Evolutionary conservation across 768 basidiomycete genomes (phyloP).

Genomic region (Lepiota brunneoincarnata): DNA sequence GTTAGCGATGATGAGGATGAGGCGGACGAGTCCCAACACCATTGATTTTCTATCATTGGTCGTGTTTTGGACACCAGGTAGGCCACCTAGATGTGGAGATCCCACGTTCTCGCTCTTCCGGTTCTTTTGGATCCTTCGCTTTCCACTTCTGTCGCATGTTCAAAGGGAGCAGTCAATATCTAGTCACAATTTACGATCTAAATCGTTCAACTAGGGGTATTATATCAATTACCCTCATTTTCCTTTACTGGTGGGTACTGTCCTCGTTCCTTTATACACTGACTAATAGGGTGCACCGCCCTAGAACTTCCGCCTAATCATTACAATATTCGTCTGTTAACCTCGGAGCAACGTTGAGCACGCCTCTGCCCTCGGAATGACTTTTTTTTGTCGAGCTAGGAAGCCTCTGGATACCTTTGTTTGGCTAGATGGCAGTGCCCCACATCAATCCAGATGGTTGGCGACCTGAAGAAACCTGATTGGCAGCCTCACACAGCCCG

Average conservation of each 20-base stretch:
- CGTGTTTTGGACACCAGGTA: neutral
- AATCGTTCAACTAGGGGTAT: neutral
- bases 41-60: neutral
- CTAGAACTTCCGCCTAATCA: too few species aligned
- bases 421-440: too few species aligned
- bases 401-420: too few species aligned
- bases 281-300: neutral
- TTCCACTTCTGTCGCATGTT: neutral
- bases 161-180: neutral
- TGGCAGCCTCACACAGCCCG: too few species aligned
- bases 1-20: conserved; percentile 51
- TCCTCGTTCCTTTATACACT: neutral
- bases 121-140: too few species aligned
- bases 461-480: too few species aligned
- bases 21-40: conserved; percentile 16
- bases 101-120: neutral
- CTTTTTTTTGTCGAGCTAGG: too few species aligned
- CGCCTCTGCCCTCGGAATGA: too few species aligned
- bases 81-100: neutral
- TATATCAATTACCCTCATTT: neutral
- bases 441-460: too few species aligned
- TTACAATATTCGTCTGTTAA: too few species aligned
- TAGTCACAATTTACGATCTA: neutral
- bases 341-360: too few species aligned
- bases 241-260: neutral